These are phyloP conservation scores for Trypanosoma platydactyli DNA, from an alignment of 208 protist genomes.

Conservation along the genomic window DNA sequence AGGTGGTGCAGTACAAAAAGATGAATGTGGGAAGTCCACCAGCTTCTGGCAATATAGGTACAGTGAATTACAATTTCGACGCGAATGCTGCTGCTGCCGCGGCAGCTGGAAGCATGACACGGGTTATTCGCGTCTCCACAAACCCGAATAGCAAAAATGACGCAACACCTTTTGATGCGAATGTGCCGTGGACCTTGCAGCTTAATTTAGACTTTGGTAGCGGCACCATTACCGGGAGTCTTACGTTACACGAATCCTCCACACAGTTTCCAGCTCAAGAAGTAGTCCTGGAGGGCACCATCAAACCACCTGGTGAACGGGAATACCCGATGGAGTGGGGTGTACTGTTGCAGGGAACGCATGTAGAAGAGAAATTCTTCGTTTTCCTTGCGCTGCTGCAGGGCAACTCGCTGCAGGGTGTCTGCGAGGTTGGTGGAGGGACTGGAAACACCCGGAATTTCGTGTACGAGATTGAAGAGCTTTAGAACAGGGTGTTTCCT, in stretches of 20 bases:
- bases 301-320: constrained; percentile 72
- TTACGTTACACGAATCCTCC: constrained; percentile 68
- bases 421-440: constrained; percentile 61
- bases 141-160: constrained; percentile 46
- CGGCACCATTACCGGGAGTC: constrained; percentile 67
- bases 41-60: neutral
- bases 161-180: constrained; percentile 82
- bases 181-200: constrained; percentile 70
- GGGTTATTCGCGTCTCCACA: constrained; percentile 75
- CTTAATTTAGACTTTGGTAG: constrained; percentile 73
- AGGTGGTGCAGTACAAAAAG: constrained; percentile 94
- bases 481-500: constrained; percentile 32
- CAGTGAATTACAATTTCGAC: constrained; percentile 17
- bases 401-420: constrained; percentile 82
- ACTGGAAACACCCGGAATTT: constrained; percentile 71
- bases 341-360: constrained; percentile 51
- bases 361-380: constrained; percentile 71
- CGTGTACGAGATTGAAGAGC: constrained; percentile 81
- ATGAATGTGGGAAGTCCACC: constrained; percentile 36
- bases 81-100: constrained; percentile 52
- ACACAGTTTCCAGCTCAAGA: constrained; percentile 66
- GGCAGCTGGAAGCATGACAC: constrained; percentile 58
- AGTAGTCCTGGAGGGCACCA: constrained; percentile 74
- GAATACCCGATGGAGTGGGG: constrained; percentile 90
- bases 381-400: constrained; percentile 83